Conservation (phyloP, 1,284 basidiomycete species). For the Taiwanofungus camphoratus region DNA sequence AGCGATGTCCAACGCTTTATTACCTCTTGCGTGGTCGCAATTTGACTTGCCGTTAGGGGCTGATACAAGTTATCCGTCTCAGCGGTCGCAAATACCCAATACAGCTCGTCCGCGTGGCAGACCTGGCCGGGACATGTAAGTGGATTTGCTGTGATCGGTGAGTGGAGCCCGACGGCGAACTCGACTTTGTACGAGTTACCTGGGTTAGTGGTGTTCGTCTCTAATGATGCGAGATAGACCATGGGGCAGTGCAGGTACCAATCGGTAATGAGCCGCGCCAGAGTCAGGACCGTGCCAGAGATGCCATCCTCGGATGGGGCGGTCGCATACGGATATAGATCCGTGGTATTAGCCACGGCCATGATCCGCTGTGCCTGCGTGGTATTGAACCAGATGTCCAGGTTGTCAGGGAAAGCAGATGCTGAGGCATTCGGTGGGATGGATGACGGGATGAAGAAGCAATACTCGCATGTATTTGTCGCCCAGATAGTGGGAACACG, state of each 20-base stretch:
- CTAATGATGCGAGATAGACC: constrained; percentile 11
- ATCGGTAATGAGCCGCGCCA: constrained; percentile 12
- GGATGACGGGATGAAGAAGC: constrained; percentile 10
- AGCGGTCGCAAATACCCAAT: constrained; percentile 14
- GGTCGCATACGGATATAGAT: constrained; percentile 11
- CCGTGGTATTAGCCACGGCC: constrained; percentile 5
- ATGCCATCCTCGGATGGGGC: constrained; percentile 11
- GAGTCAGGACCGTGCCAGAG: constrained; percentile 9
- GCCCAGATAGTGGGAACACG: constrained; percentile 14
- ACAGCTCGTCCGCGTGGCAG: constrained; percentile 14
- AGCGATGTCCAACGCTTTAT: constrained; percentile 13
- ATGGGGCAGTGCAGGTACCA: constrained; percentile 11
- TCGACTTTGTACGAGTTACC: constrained; percentile 12
- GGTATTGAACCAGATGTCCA: constrained; percentile 10
- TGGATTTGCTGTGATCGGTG: constrained; percentile 12
- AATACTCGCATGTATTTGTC: constrained; percentile 13
- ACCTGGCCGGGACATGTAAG: constrained; percentile 12
- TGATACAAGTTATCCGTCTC: constrained; percentile 14
- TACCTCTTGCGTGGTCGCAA: constrained; percentile 11
- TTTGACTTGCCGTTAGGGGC: constrained; percentile 7
- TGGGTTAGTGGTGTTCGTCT: constrained; percentile 12
- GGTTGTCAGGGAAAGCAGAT: constrained; percentile 9
- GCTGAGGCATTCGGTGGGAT: constrained; percentile 9
- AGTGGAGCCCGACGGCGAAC: constrained; percentile 10
- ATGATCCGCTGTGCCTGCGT: constrained; percentile 7